Conservation (phyloP, 2,329 filamentous ascomycete species). For the Neoarthrinium moseri region DNA sequence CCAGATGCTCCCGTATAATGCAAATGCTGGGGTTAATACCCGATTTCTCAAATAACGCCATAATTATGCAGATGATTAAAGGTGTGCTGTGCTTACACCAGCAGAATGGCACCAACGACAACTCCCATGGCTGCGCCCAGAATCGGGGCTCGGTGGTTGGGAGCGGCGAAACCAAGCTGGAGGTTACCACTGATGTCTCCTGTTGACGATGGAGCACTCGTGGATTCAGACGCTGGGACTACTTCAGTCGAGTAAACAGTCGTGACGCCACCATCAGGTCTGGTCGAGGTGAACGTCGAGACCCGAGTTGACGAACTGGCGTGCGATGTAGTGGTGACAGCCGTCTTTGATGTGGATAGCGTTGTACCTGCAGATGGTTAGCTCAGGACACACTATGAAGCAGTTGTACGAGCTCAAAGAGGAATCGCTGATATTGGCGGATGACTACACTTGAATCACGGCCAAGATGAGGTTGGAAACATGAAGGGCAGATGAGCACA, state of each 20-base stretch:
- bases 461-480: background rate
- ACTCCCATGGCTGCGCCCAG: slow-evolving; percentile 22
- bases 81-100: slow-evolving; percentile 12
- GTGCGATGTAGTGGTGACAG: slow-evolving; percentile 9
- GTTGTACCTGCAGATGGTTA: background rate
- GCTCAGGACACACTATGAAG: background rate
- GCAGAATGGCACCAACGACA: slow-evolving; percentile 22
- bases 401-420: background rate
- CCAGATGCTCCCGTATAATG: slow-evolving; percentile 15
- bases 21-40: slow-evolving; percentile 16
- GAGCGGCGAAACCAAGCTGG: slow-evolving; percentile 21
- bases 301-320: slow-evolving; percentile 16
- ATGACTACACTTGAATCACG: background rate
- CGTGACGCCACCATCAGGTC: slow-evolving; percentile 25
- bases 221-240: slow-evolving; percentile 18
- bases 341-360: slow-evolving; percentile 9
- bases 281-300: slow-evolving; percentile 27
- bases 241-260: slow-evolving; percentile 28
- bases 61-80: background rate
- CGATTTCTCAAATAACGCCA: background rate
- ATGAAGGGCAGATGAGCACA: background rate
- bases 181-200: slow-evolving; percentile 17
- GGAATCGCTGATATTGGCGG: background rate
- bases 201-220: slow-evolving; percentile 15
- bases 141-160: slow-evolving; percentile 12